Evolutionary conservation across 352 stramenopile genomes (phyloP), one percentile per base, ranked within the genome.

Genomic region (Pythium sukuiense): DNA sequence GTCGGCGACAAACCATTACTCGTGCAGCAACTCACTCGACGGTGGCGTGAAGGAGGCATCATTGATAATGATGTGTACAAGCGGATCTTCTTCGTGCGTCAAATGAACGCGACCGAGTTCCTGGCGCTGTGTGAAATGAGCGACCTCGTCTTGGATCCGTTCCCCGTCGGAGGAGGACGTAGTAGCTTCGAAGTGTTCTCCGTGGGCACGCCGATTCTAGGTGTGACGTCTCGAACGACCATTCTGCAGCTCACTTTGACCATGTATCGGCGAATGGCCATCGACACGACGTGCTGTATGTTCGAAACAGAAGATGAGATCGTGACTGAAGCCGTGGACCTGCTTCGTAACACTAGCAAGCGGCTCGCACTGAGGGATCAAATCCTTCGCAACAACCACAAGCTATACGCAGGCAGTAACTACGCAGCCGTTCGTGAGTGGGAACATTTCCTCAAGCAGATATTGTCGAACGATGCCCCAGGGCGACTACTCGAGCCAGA

Each of bases 221-320:
- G 79, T n/a, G 70, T 77, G 29, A 64, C 69, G n/a, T 58, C 75
- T 14, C 69, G 80, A 14, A 89, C 79, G 13, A 81, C 77, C 0
- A 74, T 92, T 4, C 41, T 89, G n/a, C 81, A 89, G 64, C 73
- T 92, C 14, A 90, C 79, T 1, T 58, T 69, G 7, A 80, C 63
- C 16, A 92, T 92, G 83, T 92, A 92, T 67, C 68, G 58, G 0
- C 33, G 67, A 18, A 90, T 92, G 81, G 74, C 62, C 14, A 71
- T 82, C 12, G 18, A 49, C 11, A 13, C 57, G 1, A 65, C 70
- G 24, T 60, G 45, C 30, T 66, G 46, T 32, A 66, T 76, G 50
- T 59, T 86, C 43, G 67, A 71, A 26, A 54, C 55, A 0, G 67
- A 80, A 26, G 61, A 67, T 5, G 62, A 66, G 13, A 75, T 76